phyloP scores from a whole-genome alignment of 352 stramenopile genomes.

The Pythium volutum region DNA sequence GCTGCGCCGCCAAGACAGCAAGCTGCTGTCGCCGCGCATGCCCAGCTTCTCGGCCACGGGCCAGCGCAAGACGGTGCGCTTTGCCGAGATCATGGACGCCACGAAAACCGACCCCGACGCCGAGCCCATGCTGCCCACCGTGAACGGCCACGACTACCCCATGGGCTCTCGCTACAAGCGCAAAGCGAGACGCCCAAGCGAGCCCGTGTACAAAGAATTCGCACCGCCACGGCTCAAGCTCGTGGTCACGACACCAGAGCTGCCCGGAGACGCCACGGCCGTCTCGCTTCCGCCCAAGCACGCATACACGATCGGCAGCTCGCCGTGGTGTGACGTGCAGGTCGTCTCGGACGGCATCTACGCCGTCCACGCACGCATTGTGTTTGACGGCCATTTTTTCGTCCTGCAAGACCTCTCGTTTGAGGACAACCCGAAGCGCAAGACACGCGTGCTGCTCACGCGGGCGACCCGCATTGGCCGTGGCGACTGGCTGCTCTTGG shows the following conservation, averaged over 20 bases:
- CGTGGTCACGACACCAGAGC: slow-evolving; percentile 13
- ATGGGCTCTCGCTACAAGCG: slow-evolving; percentile 52
- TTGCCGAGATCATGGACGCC: slow-evolving; percentile 18
- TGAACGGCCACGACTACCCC: slow-evolving; percentile 27
- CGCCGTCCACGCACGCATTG: slow-evolving; percentile 55
- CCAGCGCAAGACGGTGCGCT: slow-evolving; percentile 22
- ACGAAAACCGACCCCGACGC: slow-evolving; percentile 11
- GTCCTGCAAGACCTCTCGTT: slow-evolving; percentile 72
- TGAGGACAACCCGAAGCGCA: slow-evolving; percentile 45
- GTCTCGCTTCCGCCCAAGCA: slow-evolving; percentile 26
- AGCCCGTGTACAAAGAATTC: slow-evolving; percentile 14
- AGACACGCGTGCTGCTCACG: slow-evolving; percentile 50
- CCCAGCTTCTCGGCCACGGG: slow-evolving; percentile 10
- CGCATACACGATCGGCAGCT: slow-evolving; percentile 55
- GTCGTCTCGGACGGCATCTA: slow-evolving; percentile 43
- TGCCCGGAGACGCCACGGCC: slow-evolving; percentile 14
- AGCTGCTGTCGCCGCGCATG: slow-evolving; percentile 3
- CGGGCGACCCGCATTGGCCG: slow-evolving; percentile 48
- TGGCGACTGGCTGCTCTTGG: slow-evolving; percentile 58
- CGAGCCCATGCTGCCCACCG: slow-evolving; percentile 24
- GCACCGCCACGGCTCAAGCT: slow-evolving; percentile 14
- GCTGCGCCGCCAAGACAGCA: slow-evolving; percentile 16
- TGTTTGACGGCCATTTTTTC: slow-evolving; percentile 64
- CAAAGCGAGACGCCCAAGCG: slow-evolving; percentile 25
- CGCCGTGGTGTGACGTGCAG: slow-evolving; percentile 50